Base-by-base conservation (phyloP, 2,329 filamentous ascomycete species). In the Penicillium hordei region DNA sequence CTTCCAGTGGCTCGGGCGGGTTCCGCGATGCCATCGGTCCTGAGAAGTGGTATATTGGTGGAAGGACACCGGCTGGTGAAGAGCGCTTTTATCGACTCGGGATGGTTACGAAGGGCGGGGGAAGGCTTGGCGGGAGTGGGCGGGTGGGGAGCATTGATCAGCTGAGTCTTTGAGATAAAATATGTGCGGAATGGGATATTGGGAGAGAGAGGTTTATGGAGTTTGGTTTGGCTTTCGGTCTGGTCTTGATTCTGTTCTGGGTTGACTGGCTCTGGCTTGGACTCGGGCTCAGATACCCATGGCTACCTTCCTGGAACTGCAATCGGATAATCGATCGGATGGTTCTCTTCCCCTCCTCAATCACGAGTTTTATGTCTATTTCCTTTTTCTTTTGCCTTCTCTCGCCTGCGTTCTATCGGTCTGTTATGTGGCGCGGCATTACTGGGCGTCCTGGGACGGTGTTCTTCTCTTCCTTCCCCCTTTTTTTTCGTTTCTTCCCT, bases 31-130 rank as follows among this genome's bases (percentile, higher is more conserved):
- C 77, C 0, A 58, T 80, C 10, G 78, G 78, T 0, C 70, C 74
- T 2, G 79, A 81, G 67, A 81, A 81, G 62, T 81, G 79, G 79
- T 82, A 81, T 67, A 78, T 82, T 27, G 79, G 79, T 4, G 79
- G 79, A 5, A 70, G 77, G 36, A 80, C 76, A 23, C 73, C 76
- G 12, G 71, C 66, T 17, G 79, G 79, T 0, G 79, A 81, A 65
- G 79, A 81, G 60, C 72, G 77, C 48, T 80, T 80, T 55, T 81
- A 81, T 56, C 72, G 76, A 9, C 61, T 81, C 7, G 79, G 79
- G 4, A 75, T 80, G 73, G 78, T 81, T 23, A 79, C 76, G 5
- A 78, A 75, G 57, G 75, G 73, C 7, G 75, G 75, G 43, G 77
- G 75, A 34, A 66, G 76, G 49, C 64, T 76, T 45, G 77, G 74